phyloP scores from a whole-genome alignment of 1,284 basidiomycete species.

The Malassezia japonica region DNA sequence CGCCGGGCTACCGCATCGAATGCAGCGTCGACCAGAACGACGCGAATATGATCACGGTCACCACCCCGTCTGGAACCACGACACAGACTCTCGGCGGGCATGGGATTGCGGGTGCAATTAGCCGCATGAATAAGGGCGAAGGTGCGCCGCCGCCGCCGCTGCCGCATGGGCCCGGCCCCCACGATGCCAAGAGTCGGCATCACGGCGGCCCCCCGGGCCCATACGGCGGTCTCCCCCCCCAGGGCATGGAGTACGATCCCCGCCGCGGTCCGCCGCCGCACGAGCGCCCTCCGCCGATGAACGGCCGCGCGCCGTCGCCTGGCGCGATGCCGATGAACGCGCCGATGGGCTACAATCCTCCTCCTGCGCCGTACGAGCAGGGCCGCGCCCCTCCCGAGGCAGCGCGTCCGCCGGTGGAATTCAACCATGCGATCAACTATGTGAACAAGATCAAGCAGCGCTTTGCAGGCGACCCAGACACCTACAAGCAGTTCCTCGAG shows the following conservation, averaged over 20 bases:
- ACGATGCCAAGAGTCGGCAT: not conserved
- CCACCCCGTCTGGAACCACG: slow-evolving; percentile 72
- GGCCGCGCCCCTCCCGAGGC: slow-evolving; percentile 20
- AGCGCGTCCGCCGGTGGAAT: slow-evolving; percentile 58
- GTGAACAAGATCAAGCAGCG: slow-evolving; percentile 97
- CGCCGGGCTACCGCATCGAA: slow-evolving; percentile 91
- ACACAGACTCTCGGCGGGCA: slow-evolving; percentile 54
- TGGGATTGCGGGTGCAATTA: slow-evolving; percentile 39
- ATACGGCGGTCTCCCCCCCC: not conserved
- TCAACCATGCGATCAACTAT: slow-evolving; percentile 95
- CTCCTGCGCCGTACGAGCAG: too few relatives aligned
- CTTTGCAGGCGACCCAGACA: slow-evolving; percentile 81
- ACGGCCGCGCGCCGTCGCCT: not conserved
- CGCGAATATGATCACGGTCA: slow-evolving; percentile 80
- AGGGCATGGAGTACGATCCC: slow-evolving; percentile 13
- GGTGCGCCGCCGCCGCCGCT: slow-evolving; percentile 4
- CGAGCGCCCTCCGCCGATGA: not conserved
- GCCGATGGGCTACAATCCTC: slow-evolving; percentile 3
- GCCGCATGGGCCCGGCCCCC: not conserved
- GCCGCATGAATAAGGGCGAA: slow-evolving; percentile 35
- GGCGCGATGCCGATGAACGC: not conserved
- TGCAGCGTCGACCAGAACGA: slow-evolving; percentile 58
- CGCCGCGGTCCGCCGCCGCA: slow-evolving; percentile 2
- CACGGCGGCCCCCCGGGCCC: not conserved
- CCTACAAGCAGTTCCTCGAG: slow-evolving; percentile 96